These are phyloP conservation scores for Hymenoscyphus albidus DNA, from an alignment of 2,329 filamentous ascomycete species.

Conservation along the genomic window DNA sequence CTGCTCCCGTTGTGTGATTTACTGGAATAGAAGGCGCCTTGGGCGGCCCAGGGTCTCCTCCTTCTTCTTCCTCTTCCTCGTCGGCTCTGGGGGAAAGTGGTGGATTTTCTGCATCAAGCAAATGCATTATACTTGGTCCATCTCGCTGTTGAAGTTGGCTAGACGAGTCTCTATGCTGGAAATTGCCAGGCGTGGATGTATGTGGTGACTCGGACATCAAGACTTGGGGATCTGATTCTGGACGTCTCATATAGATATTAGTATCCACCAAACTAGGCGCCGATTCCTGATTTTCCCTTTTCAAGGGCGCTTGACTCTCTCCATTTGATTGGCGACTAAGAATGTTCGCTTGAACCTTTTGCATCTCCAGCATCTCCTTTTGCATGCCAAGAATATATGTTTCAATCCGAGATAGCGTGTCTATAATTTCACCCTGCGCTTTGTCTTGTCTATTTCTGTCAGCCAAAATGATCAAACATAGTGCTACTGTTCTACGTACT, in stretches of 20 bases:
- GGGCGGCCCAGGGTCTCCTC: slow-evolving; percentile 43
- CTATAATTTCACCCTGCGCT: slow-evolving; percentile 56
- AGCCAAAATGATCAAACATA: slow-evolving; percentile 12
- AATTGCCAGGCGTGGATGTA: slow-evolving; percentile 17
- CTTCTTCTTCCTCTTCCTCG: slow-evolving; percentile 46
- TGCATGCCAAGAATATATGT: slow-evolving; percentile 11
- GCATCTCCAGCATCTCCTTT: neutral
- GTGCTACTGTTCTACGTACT: slow-evolving; percentile 57
- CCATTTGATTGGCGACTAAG: neutral
- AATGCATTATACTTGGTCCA: neutral
- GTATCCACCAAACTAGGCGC: neutral
- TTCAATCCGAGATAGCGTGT: slow-evolving; percentile 37
- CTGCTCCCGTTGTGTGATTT: slow-evolving; percentile 87
- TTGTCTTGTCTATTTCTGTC: slow-evolving; percentile 46
- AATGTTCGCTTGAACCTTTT: neutral
- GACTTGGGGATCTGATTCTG: neutral
- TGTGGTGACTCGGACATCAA: slow-evolving; percentile 22
- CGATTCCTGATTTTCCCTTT: slow-evolving; percentile 9
- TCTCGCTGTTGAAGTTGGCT: neutral
- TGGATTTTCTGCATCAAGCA: neutral
- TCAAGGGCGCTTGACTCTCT: neutral
- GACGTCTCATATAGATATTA: slow-evolving; percentile 1
- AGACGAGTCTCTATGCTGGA: neutral
- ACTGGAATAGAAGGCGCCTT: slow-evolving; percentile 70
- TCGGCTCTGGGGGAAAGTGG: slow-evolving; percentile 37